Base-by-base conservation (phyloP, 169 alveolate species). In the Sarcocystis neurona region DNA sequence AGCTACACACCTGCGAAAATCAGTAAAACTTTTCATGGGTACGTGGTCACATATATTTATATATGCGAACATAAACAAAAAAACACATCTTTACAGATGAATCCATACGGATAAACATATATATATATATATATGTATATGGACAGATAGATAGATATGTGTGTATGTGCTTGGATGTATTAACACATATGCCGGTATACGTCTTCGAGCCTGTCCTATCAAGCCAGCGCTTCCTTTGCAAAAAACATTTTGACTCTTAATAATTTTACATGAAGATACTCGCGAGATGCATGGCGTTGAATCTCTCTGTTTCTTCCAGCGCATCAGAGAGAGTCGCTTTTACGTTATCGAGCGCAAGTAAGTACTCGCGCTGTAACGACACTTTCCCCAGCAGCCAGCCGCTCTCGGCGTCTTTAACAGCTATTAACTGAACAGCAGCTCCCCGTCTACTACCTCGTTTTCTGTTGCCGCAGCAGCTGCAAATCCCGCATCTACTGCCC, bases 361-460 rank as follows among this genome's bases (percentile, higher is more conserved):
- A 84, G 68, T 30, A 60, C 53, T 84, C 89, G 41, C 89, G 60
- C 20, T 84, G 53, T 34, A 70, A 20, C 50, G 75, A 56, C 20
- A 30, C 74, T 1, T 48, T 43, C 27, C 89, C 80, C 2, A 84
- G 20, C 27, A 84, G 80, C 89, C 89, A 84, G 8, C 89, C 89
- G 32, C 39, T 20, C 50, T 46, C 68, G 30, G 74, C 80, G 4
- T 84, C 89, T n/a, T 84, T 84, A 1, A 63, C 80, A 15, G 89
- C 89, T 1, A 84, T 20, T 12, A 46, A 34, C 18, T 72, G 30
- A 5, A 84, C 70, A 39, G 72, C 0, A 60, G 47, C 30, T n/a
- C 5, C 47, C 50, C 27, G 6, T 32, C 3, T 1, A 82, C 63
- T 5, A 78, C 48, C 32, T 23, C 43, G 23, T 60, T 79, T 23